Evolutionary conservation across 345 rosid genomes (phyloP), one percentile per base, ranked within the genome.

Genomic region (Ailanthus altissimus): DNA sequence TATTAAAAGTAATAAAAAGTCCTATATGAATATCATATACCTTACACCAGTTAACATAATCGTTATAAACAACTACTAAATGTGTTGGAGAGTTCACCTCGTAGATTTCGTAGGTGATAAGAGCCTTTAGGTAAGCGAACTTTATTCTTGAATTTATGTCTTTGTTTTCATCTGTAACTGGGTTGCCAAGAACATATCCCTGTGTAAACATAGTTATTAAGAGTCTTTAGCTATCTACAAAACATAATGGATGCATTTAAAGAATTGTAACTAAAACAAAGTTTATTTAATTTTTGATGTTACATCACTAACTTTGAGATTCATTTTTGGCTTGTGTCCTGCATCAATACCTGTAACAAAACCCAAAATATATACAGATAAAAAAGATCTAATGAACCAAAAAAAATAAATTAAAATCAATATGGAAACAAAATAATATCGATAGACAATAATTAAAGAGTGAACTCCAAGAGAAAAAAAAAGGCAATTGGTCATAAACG

Each of bases 161-260:
- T 40, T 6, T 59, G 12, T 38, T 18, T 1, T 0, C 0, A 71
- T 72, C 65, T 23, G 83, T 83, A n/a, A 42, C 20, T 51, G 83
- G 83, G 53, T 83, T 77, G 8, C 86, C 86, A 70, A 83, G 72
- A 45, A 70, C 0, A 32, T 80, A 80, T 12, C 83, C 83, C 86
- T 83, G 50, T 6, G 50, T 6, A 23, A 72, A 40, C 63, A 56
- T 21, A 26, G 20, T 73, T 0, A 16, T 20, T 8, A 18, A 26
- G 4, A 28, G 5, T 51, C 64, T 54, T 15, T 45, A 23, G 43
- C 9, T 38, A 74, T 57, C 2, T 15, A 61, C 28, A 58, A 47
- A 67, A 46, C 16, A 26, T 60, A 5, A 60, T 60, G 40, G 9
- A 26, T 60, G 65, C n/a, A 18, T 5, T 7, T 51, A 12, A 64